A percentile compares a stretch with the other conserved stretches of the same genome.
These are phyloP conservation scores for Fusarium chaquense DNA, from an alignment of 2,329 filamentous ascomycete genomes.

Conservation along the genomic window DNA sequence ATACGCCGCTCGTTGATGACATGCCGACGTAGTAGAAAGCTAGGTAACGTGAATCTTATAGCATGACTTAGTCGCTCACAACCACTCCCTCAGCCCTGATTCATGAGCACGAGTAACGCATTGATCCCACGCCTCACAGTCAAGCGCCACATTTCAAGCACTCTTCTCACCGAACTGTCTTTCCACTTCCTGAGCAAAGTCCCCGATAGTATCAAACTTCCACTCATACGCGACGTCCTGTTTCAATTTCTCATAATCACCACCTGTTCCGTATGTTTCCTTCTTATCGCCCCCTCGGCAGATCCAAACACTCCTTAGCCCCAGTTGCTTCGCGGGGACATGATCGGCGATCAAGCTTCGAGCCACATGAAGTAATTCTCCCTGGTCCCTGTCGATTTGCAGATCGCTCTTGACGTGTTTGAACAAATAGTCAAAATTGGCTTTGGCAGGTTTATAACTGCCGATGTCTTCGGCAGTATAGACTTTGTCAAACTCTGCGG, in stretches of 20 bases:
- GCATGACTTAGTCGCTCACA: neutral
- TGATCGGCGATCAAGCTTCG: slow-evolving; percentile 32
- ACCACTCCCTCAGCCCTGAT: neutral
- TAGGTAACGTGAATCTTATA: neutral
- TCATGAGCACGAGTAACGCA: neutral
- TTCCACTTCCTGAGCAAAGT: slow-evolving; percentile 25
- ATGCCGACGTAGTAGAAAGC: neutral
- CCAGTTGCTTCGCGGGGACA: slow-evolving; percentile 14
- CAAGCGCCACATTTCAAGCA: neutral
- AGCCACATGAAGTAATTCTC: slow-evolving; percentile 20
- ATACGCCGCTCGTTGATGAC: neutral
- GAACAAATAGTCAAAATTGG: slow-evolving; percentile 27
- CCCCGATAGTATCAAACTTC: slow-evolving; percentile 19
- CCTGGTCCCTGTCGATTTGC: slow-evolving; percentile 9
- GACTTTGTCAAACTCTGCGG: slow-evolving; percentile 14
- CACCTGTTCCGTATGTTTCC: slow-evolving; percentile 11
- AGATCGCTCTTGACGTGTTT: slow-evolving; percentile 6
- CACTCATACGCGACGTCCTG: slow-evolving; percentile 16
- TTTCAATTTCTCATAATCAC: slow-evolving; percentile 21
- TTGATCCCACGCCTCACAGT: neutral
- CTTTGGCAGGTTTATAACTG: slow-evolving; percentile 21
- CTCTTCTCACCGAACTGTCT: slow-evolving; percentile 13
- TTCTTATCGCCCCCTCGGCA: slow-evolving; percentile 16
- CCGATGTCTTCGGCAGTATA: slow-evolving; percentile 29
- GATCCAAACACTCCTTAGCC: slow-evolving; percentile 19